Base-by-base conservation (phyloP, 2,329 filamentous ascomycete genomes). In the Phaeosphaeria sp. region DNA sequence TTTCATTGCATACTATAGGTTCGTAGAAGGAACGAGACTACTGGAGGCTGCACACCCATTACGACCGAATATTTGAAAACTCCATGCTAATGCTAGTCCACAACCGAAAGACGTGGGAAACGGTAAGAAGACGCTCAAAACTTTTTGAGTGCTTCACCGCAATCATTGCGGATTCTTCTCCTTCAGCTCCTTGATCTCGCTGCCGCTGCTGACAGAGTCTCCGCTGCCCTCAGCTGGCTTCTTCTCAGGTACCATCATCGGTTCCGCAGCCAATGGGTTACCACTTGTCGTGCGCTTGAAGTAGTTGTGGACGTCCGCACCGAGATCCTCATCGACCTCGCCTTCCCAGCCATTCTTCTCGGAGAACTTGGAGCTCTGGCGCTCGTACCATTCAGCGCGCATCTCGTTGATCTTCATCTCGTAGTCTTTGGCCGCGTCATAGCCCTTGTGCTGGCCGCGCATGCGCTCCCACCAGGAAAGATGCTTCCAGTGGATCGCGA, bases 401-500 rank as follows among this genome's bases (percentile, higher is more conserved):
- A 97, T 90, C 75, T 97, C 94, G 68, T 89, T 85, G 62, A 97
- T 90, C 84, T 92, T 93, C 75, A 89, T 84, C 80, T 90, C 86
- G 81, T 90, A 92, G 82, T 98, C 94, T 62, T 91, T 88, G 43
- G 66, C 63, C 7, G 93, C 87, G 77, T 97, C 83, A 81, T 97
- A 98, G 74, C 85, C 76, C 83, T 95, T 96, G 77, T 89, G 88
- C 18, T 90, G 85, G 51, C 92, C 93, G 54, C 86, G 84, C 62
- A 91, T 78, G 60, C 92, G 89, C 84, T 98, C 94, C 90, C 92
- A 98, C 51, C 93, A 76, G 6, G 90, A 94, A 62, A 98, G 81
- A 74, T 98, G 94, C 77, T 90, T 87, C 48, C 92, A 90, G 83
- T 98, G 93, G 58, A 98, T 88, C 59, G 94, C 94, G 53, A 97